phyloP scores from a whole-genome alignment of 2,329 filamentous ascomycete genomes.

The Tolypocladium nubicola region DNA sequence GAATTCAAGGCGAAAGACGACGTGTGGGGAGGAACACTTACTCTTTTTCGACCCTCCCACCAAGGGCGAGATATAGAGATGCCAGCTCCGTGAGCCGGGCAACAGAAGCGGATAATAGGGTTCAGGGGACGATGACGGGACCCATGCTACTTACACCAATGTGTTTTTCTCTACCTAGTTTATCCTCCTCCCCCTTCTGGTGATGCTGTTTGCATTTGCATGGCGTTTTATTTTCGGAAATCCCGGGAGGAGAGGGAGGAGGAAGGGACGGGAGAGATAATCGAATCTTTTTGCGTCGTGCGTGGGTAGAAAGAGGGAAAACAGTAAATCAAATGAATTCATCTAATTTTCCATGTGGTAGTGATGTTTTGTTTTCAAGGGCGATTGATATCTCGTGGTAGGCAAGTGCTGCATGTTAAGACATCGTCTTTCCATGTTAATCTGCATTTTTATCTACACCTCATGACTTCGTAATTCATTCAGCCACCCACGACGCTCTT shows the following conservation, averaged over 20 bases:
- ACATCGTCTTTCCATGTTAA: neutral
- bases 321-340: neutral
- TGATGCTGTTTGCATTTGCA: conserved; percentile 30
- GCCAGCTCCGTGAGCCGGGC: neutral
- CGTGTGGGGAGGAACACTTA: neutral
- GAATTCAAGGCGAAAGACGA: neutral
- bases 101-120: neutral
- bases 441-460: neutral
- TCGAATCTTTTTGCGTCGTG: neutral
- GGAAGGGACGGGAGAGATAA: conserved; percentile 7
- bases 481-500: conserved; percentile 1
- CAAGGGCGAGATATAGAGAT: neutral
- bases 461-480: conserved; percentile 10
- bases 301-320: neutral
- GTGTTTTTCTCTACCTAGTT: conserved; percentile 8
- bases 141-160: neutral
- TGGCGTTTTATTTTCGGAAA: conserved; percentile 18
- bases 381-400: neutral
- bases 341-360: neutral
- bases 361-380: neutral
- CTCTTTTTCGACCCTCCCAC: neutral
- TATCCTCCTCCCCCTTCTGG: conserved; percentile 12
- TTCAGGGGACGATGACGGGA: neutral
- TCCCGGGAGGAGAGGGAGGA: conserved; percentile 12
- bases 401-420: too few species aligned